phyloP scores from a whole-genome alignment of 192 early-diverging fungal genomes.

The Rhizoclosmatium globosum region DNA sequence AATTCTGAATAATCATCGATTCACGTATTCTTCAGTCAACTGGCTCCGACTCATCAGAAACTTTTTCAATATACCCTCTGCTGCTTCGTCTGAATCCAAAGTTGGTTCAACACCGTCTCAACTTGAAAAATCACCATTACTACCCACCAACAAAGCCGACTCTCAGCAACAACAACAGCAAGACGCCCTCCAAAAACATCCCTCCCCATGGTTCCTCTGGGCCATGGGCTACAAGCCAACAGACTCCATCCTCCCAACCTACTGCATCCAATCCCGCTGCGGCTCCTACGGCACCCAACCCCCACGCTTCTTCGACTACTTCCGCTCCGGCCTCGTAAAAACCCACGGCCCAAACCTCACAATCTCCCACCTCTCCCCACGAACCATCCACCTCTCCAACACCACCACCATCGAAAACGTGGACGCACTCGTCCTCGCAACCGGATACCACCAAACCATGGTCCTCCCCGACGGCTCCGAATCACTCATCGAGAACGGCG shows the following conservation, averaged over 20 bases:
- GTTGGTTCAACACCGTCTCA: neutral
- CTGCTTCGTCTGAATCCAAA: neutral
- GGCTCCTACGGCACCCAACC: neutral
- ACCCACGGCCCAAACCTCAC: neutral
- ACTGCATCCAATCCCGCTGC: neutral
- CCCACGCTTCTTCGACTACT: neutral
- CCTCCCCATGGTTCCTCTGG: neutral
- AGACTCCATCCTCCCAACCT: neutral
- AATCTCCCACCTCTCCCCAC: neutral
- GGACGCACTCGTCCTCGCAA: conserved; percentile 8
- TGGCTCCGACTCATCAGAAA: neutral
- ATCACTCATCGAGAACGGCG: conserved; percentile 1
- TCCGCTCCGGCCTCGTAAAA: neutral
- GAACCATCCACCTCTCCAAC: conserved; percentile 4
- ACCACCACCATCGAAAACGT: conserved; percentile 4
- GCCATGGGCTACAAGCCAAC: neutral
- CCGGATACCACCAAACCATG: conserved; percentile 22
- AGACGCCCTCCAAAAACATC: no score
- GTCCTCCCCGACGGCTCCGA: conserved; percentile 9
- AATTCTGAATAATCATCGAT: neutral
- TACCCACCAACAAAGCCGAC: no score
- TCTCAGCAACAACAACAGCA: no score
- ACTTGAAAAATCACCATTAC: neutral
- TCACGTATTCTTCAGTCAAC: neutral
- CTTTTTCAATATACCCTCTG: neutral